phyloP scores from a whole-genome alignment of 805 yeast genomes.

The Tetrapisispora phaffii region DNA sequence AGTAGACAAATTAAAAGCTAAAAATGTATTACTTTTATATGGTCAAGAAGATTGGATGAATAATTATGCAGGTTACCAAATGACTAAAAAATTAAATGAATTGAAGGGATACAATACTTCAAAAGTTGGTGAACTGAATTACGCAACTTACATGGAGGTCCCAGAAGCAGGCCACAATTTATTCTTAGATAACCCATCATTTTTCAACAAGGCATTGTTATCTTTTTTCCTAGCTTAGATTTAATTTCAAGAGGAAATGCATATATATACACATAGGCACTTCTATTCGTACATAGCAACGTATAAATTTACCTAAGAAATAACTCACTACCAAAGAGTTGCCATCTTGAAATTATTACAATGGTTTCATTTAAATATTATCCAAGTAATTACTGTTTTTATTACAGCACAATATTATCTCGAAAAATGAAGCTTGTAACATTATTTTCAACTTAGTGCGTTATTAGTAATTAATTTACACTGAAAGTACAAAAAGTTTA shows the following conservation, averaged over 20 bases:
- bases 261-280: too few species aligned
- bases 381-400: too few species aligned
- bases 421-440: neutral
- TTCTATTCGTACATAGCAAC: neutral
- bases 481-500: neutral
- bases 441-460: neutral
- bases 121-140: neutral
- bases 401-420: neutral
- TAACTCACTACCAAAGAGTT: too few species aligned
- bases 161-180: conserved; percentile 65
- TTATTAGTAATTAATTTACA: neutral
- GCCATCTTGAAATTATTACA: too few species aligned
- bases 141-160: conserved; percentile 15
- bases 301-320: neutral
- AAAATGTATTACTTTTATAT: conserved; percentile 38
- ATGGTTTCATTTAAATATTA: too few species aligned
- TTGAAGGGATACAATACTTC: conserved; percentile 3
- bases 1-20: conserved; percentile 29
- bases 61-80: conserved; percentile 38
- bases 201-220: conserved; percentile 41
- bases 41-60: conserved; percentile 75
- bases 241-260: neutral
- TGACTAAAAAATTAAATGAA: conserved; percentile 11
- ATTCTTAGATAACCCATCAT: conserved; percentile 53
- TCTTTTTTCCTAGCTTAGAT: conserved; percentile 13